Conservation (phyloP, 257 asterid species). For the Solanum medicagineum region DNA sequence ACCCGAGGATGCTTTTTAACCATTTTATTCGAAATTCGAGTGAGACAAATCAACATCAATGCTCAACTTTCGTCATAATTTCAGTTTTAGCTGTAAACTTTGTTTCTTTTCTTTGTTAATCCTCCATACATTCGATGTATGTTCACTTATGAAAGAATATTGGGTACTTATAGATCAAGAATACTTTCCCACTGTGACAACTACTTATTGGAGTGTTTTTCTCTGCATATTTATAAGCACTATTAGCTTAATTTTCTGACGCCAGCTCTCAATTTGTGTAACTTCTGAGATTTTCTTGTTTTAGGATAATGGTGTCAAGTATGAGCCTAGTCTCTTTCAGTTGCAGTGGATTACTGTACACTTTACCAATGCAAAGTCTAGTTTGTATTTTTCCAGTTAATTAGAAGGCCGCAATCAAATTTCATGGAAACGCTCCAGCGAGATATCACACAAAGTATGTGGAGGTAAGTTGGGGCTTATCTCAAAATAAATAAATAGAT, state of each 20-base stretch:
- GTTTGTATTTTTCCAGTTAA: constrained; percentile 29
- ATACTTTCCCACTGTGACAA: not conserved
- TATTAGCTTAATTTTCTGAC: not conserved
- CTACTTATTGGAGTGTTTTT: not conserved
- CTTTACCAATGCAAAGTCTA: not conserved
- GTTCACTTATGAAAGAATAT: not conserved
- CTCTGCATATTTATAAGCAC: not conserved
- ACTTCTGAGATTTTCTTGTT: not conserved
- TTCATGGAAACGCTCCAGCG: constrained; percentile 71
- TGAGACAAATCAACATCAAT: not conserved
- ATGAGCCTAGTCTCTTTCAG: not conserved
- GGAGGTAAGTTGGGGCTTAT: constrained; percentile 37
- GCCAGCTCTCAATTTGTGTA: not conserved
- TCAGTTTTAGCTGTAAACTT: not conserved
- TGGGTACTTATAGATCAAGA: not conserved
- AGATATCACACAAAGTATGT: constrained; percentile 58
- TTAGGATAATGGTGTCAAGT: not conserved
- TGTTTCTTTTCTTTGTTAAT: not conserved
- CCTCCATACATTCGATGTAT: not conserved
- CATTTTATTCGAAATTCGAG: not conserved
- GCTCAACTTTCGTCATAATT: not conserved
- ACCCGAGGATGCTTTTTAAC: constrained; percentile 1
- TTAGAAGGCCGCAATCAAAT: constrained; percentile 32
- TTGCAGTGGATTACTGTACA: not conserved
- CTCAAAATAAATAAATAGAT: not conserved